Conservation (phyloP, 176 grass and related monocot species). For the Aegilops longissima region DNA sequence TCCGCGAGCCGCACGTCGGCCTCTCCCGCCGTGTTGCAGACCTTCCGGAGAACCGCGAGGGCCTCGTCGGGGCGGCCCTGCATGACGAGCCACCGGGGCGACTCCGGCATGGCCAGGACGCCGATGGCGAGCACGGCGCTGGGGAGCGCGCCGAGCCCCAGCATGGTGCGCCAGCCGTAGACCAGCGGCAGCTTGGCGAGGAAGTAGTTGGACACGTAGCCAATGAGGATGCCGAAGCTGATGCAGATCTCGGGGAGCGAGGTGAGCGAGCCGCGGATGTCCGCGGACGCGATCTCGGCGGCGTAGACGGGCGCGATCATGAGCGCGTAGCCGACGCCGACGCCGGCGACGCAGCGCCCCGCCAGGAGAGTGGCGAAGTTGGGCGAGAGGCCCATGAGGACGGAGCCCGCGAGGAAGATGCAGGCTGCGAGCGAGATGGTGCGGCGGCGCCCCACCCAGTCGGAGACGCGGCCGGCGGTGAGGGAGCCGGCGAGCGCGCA, state of each 20-base stretch:
- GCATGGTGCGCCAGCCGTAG: conserved; percentile 51
- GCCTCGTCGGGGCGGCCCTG: conserved; percentile 19
- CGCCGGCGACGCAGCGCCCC: conserved; percentile 41
- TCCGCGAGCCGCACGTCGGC: conserved; percentile 36
- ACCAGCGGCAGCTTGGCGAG: conserved; percentile 39
- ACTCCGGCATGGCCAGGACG: conserved; percentile 48
- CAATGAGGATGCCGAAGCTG: conserved; percentile 52
- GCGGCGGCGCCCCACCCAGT: conserved; percentile 39
- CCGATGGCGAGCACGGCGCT: conserved; percentile 15
- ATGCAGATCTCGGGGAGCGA: conserved; percentile 61
- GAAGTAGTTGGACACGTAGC: conserved; percentile 49
- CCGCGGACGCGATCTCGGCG: conserved; percentile 38
- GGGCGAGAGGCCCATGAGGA: conserved; percentile 42
- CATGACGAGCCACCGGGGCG: conserved; percentile 54
- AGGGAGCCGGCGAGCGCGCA: conserved; percentile 49
- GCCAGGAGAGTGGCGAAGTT: conserved; percentile 39
- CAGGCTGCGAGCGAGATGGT: conserved; percentile 40
- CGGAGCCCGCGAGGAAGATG: conserved; percentile 43
- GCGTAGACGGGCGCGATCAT: conserved; percentile 57
- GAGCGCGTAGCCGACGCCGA: conserved; percentile 55
- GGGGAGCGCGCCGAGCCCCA: conserved; percentile 37
- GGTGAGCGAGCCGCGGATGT: conserved; percentile 33
- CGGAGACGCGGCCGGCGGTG: conserved; percentile 51
- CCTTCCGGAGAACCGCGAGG: conserved; percentile 14
- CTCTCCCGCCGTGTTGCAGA: conserved; percentile 10